Conservation (phyloP, 129 eudicot species). For the Tagetes patula region DNA sequence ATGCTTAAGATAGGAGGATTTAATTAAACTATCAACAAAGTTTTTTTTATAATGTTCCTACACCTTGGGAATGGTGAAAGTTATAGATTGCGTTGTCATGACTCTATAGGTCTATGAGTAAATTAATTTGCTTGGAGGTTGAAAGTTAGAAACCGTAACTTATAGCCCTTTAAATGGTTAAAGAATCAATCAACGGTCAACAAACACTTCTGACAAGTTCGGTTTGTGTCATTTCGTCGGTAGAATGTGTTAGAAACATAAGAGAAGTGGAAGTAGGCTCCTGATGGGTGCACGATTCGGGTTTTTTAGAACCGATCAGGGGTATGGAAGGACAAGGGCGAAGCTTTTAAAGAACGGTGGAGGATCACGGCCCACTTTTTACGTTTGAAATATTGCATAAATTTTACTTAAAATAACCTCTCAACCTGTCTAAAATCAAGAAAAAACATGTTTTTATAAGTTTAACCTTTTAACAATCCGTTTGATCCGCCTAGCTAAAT, state of each 20-base stretch:
- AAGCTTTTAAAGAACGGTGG: too few species aligned
- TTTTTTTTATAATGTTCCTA: conserved; percentile 17
- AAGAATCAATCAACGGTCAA: conserved; percentile 26
- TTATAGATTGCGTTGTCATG: conserved; percentile 25
- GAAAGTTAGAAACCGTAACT: conserved; percentile 18
- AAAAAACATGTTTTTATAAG: too few species aligned
- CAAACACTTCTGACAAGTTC: conserved; percentile 21
- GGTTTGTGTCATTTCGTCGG: conserved; percentile 19
- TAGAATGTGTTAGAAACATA: not conserved
- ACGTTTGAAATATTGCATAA: too few species aligned
- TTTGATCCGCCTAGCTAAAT: not conserved
- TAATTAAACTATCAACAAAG: conserved; percentile 15
- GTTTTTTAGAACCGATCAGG: too few species aligned
- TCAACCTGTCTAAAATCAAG: too few species aligned
- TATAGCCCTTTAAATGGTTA: conserved; percentile 20
- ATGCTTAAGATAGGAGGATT: conserved; percentile 31
- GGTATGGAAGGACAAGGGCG: too few species aligned
- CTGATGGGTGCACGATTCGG: too few species aligned
- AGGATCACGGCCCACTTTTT: too few species aligned
- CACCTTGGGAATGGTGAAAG: conserved; percentile 31
- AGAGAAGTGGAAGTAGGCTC: too few species aligned
- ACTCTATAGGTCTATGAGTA: conserved; percentile 28
- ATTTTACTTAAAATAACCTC: too few species aligned
- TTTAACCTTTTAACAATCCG: not conserved
- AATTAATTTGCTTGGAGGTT: conserved; percentile 15